Percentiles rank a stretch among this genome's conserved stretches.
Evolutionary conservation across 2,329 filamentous ascomycete species (phyloP).

Genomic region (Alternaria metachromatica): DNA sequence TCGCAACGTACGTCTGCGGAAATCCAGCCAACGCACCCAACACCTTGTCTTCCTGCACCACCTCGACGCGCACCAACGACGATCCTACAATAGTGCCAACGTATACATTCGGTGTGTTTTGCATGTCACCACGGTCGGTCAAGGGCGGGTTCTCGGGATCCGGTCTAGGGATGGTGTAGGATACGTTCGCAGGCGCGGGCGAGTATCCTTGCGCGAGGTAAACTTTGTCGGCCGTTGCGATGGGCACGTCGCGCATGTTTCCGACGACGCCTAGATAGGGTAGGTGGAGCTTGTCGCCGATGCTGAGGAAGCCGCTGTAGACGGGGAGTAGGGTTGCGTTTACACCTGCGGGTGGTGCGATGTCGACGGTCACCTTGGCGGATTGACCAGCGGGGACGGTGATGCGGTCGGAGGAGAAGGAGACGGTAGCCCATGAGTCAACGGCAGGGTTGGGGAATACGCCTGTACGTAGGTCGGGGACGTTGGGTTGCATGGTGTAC

Average conservation of each 20-base stretch:
- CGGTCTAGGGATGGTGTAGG: conserved; percentile 16
- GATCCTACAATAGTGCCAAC: not conserved
- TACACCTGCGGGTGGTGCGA: not conserved
- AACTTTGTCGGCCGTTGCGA: conserved; percentile 1
- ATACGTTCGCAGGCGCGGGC: conserved; percentile 8
- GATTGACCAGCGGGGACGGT: conserved; percentile 22
- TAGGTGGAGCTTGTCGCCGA: conserved; percentile 15
- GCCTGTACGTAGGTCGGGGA: not conserved
- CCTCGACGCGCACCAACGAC: conserved; percentile 12
- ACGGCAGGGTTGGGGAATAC: conserved; percentile 11
- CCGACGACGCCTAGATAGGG: conserved; percentile 31
- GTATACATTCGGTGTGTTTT: conserved; percentile 3
- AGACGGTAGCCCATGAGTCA: conserved; percentile 15
- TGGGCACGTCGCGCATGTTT: conserved; percentile 17
- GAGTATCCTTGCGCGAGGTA: conserved; percentile 19
- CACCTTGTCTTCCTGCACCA: conserved; percentile 4
- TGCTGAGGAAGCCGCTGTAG: conserved; percentile 29
- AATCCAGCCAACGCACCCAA: conserved; percentile 13
- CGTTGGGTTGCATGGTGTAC: conserved; percentile 16
- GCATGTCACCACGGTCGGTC: conserved; percentile 5
- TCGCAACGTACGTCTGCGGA: conserved; percentile 10
- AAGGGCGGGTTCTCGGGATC: conserved; percentile 13
- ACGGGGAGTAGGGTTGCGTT: conserved; percentile 28
- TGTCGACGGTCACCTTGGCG: not conserved
- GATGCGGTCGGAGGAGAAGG: conserved; percentile 20